Evolutionary conservation across 805 yeast species (phyloP), one percentile per base, ranked within the genome.

Genomic region (Yamadazyma endophytica): DNA sequence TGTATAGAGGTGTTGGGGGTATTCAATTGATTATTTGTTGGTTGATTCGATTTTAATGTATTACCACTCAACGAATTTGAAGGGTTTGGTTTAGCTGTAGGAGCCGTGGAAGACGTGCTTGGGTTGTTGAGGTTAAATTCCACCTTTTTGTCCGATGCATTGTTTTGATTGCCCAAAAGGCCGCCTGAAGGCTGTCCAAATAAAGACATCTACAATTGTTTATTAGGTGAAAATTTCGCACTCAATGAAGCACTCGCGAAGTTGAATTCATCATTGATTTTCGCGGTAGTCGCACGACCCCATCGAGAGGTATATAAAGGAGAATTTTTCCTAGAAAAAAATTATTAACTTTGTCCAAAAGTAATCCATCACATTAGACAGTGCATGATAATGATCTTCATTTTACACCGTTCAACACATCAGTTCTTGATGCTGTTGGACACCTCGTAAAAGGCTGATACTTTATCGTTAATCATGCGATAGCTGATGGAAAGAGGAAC

Each of bases 311-410:
- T 32, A 27, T 26, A 32, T 22, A 13, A n/a, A 20, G 29, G 16
- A 21, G 26, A 31, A 31, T 18, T 24, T 19, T 12, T 24, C 9
- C 13, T 11, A n/a, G n/a, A n/a, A n/a, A 12, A 23, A 25, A 25
- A 13, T 51, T 43, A 40, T 53, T 56, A 55, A 74, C 80, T 75
- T 75, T 76, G 79, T 77, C 80, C 80, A 72, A 75, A 74, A 70
- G 66, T 68, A 54, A 62, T 72, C 82, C 81, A 65, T 73, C 77
- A 68, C 78, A 58, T 58, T 31, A 76, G 83, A 77, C 83, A 77
- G 83, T 77, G 75, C 82, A 61, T 50, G 54, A 46, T 35, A 53
- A 56, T 57, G 57, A 51, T 49, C 40, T 35, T 32, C 46, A n/a
- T n/a, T n/a, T n/a, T n/a, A n/a, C n/a, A n/a, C n/a, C n/a, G n/a